Percentiles rank a stretch among this genome's conserved stretches.
Conservation (phyloP, 2,329 filamentous ascomycete species). For the Mollisiaceae sp. region DNA sequence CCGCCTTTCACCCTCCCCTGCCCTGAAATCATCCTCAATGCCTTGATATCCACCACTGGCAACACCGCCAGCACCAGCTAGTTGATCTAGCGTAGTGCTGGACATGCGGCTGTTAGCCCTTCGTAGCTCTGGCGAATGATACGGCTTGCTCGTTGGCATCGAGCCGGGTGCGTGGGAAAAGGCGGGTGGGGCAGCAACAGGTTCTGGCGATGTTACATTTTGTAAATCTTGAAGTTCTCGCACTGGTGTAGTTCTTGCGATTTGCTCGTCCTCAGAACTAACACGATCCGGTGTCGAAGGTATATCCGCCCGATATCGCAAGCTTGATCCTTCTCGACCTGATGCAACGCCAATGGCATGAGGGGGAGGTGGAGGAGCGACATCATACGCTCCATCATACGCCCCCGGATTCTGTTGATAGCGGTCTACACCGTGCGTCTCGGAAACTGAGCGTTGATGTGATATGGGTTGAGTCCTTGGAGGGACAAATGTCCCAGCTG, state of each 20-base stretch:
- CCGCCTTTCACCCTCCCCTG: slow-evolving; percentile 33
- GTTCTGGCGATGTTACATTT: slow-evolving; percentile 66
- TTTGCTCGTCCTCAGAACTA: slow-evolving; percentile 62
- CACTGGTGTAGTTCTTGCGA: slow-evolving; percentile 47
- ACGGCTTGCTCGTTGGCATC: slow-evolving; percentile 70
- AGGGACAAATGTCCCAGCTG: slow-evolving; percentile 37
- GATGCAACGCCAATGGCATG: slow-evolving; percentile 29
- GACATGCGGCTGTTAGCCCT: slow-evolving; percentile 86
- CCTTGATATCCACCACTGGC: slow-evolving; percentile 45
- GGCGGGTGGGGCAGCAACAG: slow-evolving; percentile 77
- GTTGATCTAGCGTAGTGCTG: slow-evolving; percentile 77
- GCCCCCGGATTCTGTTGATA: slow-evolving; percentile 30
- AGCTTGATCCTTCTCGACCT: slow-evolving; percentile 39
- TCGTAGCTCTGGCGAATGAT: slow-evolving; percentile 77
- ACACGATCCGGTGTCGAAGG: slow-evolving; percentile 56
- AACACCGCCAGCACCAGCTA: slow-evolving; percentile 71
- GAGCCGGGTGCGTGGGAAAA: slow-evolving; percentile 78
- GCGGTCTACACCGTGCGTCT: slow-evolving; percentile 38
- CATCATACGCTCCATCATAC: slow-evolving; percentile 39
- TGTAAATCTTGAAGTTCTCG: slow-evolving; percentile 61
- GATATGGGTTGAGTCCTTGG: slow-evolving; percentile 18
- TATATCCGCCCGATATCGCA: slow-evolving; percentile 51
- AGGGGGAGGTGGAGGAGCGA: slow-evolving; percentile 36
- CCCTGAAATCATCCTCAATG: slow-evolving; percentile 39
- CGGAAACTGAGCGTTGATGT: slow-evolving; percentile 43